Conservation (phyloP, 2,329 filamentous ascomycete genomes). For the Fusarium torulosum region DNA sequence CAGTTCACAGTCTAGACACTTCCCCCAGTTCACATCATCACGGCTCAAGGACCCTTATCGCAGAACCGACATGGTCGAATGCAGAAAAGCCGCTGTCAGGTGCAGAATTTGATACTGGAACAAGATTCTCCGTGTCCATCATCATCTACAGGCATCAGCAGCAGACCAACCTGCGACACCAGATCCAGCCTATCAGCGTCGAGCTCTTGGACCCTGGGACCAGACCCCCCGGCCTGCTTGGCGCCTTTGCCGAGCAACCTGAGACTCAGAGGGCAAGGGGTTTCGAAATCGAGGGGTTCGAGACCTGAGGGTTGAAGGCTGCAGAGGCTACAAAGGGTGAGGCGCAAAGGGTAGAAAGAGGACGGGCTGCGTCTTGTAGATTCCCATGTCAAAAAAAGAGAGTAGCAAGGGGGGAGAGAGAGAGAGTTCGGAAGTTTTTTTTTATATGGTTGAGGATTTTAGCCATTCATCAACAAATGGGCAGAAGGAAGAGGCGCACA, state of each 20-base stretch:
- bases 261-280: slow-evolving; percentile 42
- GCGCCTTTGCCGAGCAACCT: slow-evolving; percentile 44
- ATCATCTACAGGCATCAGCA: slow-evolving; percentile 27
- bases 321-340: slow-evolving; percentile 34
- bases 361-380: slow-evolving; percentile 41
- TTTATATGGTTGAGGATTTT: not conserved
- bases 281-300: slow-evolving; percentile 26
- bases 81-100: slow-evolving; percentile 22
- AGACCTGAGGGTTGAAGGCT: slow-evolving; percentile 16
- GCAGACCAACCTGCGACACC: slow-evolving; percentile 47
- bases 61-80: slow-evolving; percentile 24
- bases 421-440: not conserved
- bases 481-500: slow-evolving; percentile 10
- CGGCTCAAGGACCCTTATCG: slow-evolving; percentile 19
- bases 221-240: slow-evolving; percentile 29
- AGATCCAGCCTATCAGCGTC: slow-evolving; percentile 39
- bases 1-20: not conserved
- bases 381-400: slow-evolving; percentile 37
- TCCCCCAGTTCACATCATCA: not conserved
- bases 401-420: slow-evolving; percentile 14
- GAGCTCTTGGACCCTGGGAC: slow-evolving; percentile 26
- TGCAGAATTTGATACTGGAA: slow-evolving; percentile 43
- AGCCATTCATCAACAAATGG: slow-evolving; percentile 16
- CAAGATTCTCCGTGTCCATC: slow-evolving; percentile 45
- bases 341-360: slow-evolving; percentile 15